A percentile compares a stretch with the other conserved stretches of the same genome.
These are phyloP conservation scores for Tylopilus rubrobrunneus DNA, from an alignment of 768 basidiomycete species.

Conservation along the genomic window DNA sequence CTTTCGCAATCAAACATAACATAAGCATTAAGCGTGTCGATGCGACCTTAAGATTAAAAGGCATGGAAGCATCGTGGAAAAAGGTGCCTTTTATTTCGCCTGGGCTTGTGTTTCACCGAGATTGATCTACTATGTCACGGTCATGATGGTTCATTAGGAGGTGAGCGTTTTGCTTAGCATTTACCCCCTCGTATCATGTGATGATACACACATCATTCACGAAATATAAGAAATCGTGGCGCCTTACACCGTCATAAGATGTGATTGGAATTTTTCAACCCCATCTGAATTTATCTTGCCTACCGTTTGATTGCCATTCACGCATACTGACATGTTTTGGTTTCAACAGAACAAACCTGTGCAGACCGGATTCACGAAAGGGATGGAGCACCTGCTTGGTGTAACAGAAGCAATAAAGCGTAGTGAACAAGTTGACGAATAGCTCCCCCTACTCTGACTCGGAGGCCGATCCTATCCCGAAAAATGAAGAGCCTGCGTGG, in stretches of 20 bases:
- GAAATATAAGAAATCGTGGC: slow-evolving; percentile 56
- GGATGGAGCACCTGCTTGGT: slow-evolving; percentile 79
- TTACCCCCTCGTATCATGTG: slow-evolving; percentile 17
- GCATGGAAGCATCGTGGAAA: slow-evolving; percentile 64
- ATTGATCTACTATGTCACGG: slow-evolving; percentile 2
- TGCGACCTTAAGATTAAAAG: slow-evolving; percentile 80
- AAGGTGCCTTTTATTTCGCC: slow-evolving; percentile 49
- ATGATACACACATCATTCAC: slow-evolving; percentile 71
- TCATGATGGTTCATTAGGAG: slow-evolving; percentile 30
- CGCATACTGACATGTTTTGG: not conserved
- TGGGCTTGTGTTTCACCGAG: not conserved
- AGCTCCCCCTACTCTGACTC: too few species aligned
- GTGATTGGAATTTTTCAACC: slow-evolving; percentile 69
- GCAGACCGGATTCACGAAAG: slow-evolving; percentile 74
- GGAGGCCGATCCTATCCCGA: too few species aligned
- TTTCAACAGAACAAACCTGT: slow-evolving; percentile 51
- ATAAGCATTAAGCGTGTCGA: slow-evolving; percentile 77
- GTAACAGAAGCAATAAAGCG: slow-evolving; percentile 35
- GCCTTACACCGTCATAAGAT: slow-evolving; percentile 56
- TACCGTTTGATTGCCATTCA: slow-evolving; percentile 3
- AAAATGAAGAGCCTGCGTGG: too few species aligned
- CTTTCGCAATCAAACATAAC: slow-evolving; percentile 57
- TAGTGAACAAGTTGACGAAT: slow-evolving; percentile 1
- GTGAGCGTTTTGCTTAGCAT: slow-evolving; percentile 28
- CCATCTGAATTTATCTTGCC: slow-evolving; percentile 49